Conservation (phyloP, 306 rosid genomes). For the Quercus variabilis region DNA sequence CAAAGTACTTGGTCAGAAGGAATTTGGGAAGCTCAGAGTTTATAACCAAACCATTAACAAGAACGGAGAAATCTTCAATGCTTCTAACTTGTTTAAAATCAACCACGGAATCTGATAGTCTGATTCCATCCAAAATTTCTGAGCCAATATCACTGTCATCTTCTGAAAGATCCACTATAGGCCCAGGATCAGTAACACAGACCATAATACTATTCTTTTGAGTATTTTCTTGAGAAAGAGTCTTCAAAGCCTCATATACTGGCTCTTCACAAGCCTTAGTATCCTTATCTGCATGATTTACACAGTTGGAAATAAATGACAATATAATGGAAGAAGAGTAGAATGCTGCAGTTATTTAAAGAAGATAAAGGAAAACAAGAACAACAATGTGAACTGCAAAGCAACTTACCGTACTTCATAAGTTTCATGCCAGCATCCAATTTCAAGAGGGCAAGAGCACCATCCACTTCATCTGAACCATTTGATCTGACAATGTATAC, state of each 20-base stretch:
- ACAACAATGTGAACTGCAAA: slow-evolving; percentile 3
- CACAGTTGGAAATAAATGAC: background rate
- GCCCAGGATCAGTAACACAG: background rate
- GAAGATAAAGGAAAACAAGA: background rate
- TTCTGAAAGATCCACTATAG: slow-evolving; percentile 21
- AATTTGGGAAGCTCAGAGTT: slow-evolving; percentile 41
- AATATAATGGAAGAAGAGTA: background rate
- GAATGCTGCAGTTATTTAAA: background rate
- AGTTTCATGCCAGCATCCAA: slow-evolving; percentile 18
- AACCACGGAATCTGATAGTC: slow-evolving; percentile 23
- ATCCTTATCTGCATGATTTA: slow-evolving; percentile 6
- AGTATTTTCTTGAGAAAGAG: slow-evolving; percentile 14
- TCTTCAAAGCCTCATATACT: slow-evolving; percentile 4
- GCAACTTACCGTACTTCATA: slow-evolving; percentile 19
- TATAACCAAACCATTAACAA: slow-evolving; percentile 37
- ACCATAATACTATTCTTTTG: background rate
- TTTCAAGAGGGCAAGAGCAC: slow-evolving; percentile 39
- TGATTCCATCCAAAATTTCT: slow-evolving; percentile 29
- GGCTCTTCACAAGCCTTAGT: slow-evolving; percentile 4
- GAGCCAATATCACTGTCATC: slow-evolving; percentile 18
- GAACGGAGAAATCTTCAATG: slow-evolving; percentile 35
- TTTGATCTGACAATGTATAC: slow-evolving; percentile 52
- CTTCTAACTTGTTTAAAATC: slow-evolving; percentile 42
- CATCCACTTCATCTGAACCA: slow-evolving; percentile 36
- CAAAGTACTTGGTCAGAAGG: slow-evolving; percentile 39